A percentile compares a stretch with the other conserved stretches of the same genome.
Conservation (phyloP, 179 eudicot genomes). For the Pouteria campechiana region DNA sequence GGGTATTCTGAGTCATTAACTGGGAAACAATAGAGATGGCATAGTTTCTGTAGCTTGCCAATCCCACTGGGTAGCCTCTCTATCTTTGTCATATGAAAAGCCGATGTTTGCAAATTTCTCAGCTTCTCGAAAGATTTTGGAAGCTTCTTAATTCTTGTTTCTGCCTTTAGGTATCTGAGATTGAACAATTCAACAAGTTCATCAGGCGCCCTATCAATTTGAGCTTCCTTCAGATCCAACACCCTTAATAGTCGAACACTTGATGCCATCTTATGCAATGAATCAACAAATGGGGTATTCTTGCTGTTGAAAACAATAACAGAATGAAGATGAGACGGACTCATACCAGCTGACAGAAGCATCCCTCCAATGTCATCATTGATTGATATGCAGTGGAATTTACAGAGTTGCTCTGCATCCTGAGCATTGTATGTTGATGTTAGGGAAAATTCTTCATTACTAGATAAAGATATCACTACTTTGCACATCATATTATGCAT, state of each 20-base stretch:
- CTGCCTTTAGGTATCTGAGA: constrained; percentile 41
- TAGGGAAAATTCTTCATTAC: constrained; percentile 19
- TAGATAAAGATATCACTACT: constrained; percentile 19
- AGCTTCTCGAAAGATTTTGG: constrained; percentile 38
- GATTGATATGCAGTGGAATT: constrained; percentile 13
- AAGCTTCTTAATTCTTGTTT: constrained; percentile 26
- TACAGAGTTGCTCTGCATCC: constrained; percentile 5
- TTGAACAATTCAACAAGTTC: constrained; percentile 28
- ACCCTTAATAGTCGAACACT: constrained; percentile 38
- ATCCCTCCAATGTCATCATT: constrained; percentile 8
- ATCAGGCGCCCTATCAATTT: constrained; percentile 20
- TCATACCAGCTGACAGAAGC: constrained; percentile 3
- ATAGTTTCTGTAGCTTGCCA: constrained; percentile 9
- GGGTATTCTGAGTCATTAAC: too few species aligned
- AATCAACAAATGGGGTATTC: constrained; percentile 6
- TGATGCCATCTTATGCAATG: constrained; percentile 8
- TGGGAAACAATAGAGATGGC: constrained; percentile 15
- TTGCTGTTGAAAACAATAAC: constrained; percentile 17
- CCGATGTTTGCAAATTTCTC: constrained; percentile 29
- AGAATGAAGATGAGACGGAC: constrained; percentile 17
- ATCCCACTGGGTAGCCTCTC: constrained; percentile 14
- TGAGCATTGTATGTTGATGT: constrained; percentile 9
- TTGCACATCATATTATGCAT: constrained; percentile 54
- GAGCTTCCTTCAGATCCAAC: constrained; percentile 25
- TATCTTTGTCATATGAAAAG: constrained; percentile 13